Base-by-base conservation (phyloP, 75 land plant genomes). In the Isoetes taiwanensis region DNA sequence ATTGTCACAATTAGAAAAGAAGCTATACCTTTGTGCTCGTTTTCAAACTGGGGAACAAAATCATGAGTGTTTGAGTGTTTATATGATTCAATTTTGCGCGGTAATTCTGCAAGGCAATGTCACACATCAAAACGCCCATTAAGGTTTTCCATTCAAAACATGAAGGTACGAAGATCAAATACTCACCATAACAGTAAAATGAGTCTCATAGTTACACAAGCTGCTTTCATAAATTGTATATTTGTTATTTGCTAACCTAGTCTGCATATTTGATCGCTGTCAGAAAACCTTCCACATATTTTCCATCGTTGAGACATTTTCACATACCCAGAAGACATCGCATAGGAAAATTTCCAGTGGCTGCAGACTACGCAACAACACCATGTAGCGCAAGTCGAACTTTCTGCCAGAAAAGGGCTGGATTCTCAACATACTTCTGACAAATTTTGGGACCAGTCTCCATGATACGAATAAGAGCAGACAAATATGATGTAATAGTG, bases 401-500 rank as follows among this genome's bases (percentile, higher is more conserved):
- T 91, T 91, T 61, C 60, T 84, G 37, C 88, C 88, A 63, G 42
- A 78, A 91, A 38, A 86, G 61, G 3, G 94, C 84, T 62, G 97
- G 97, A 43, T 58, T 70, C 58, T 91, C 97, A 62, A 91, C 80
- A 66, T 91, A 91, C 72, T 91, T 91, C 57, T 91, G 97, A 60
- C 97, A 84, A 52, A 91, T 91, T 59, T 91, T 91, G 3, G 97
- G 97, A 39, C 97, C 97, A 54, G 97, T 91, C 61, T 91, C 97
- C 75, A 85, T 80, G 26, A 80, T 77, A 26, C 97, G 66, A 33
- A 87, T 77, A 23, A 91, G 72, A 29, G 87, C 81, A 59, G 97
- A 72, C 53, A 91, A 59, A 66, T 74, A 64, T 34, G 62, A 72
- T 54, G 87, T 83, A 9, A 91, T 76, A 33, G 97, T 75, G 24